These are phyloP conservation scores for Casuarina cunninghamiana DNA, from an alignment of 306 rosid species.

Conservation along the genomic window DNA sequence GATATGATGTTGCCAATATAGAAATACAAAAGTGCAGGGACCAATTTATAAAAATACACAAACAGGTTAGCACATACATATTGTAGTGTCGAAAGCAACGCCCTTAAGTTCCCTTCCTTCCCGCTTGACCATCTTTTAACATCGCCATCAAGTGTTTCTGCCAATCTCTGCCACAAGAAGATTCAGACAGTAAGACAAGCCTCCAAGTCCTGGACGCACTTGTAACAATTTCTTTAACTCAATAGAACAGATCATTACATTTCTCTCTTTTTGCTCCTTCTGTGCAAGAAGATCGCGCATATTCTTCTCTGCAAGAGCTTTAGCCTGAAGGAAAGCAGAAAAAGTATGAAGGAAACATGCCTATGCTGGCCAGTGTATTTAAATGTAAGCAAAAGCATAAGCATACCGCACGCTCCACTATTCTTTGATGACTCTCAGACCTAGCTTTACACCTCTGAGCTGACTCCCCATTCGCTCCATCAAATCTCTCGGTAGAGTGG, in stretches of 20 bases:
- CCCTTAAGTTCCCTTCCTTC: slow-evolving; percentile 89
- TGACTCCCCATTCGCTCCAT: slow-evolving; percentile 59
- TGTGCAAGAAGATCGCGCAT: slow-evolving; percentile 74
- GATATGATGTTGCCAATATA: neutral
- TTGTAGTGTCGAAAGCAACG: slow-evolving; percentile 93
- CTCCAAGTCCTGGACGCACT: neutral
- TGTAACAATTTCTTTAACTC: slow-evolving; percentile 3
- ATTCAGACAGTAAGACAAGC: slow-evolving; percentile 29
- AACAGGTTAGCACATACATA: slow-evolving; percentile 57
- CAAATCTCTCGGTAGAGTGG: slow-evolving; percentile 43
- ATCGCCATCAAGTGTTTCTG: slow-evolving; percentile 78
- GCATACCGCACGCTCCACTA: slow-evolving; percentile 87
- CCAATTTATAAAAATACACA: slow-evolving; percentile 13
- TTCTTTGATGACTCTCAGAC: slow-evolving; percentile 77
- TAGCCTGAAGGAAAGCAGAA: slow-evolving; percentile 53
- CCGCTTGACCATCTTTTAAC: slow-evolving; percentile 98
- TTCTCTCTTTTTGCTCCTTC: slow-evolving; percentile 87
- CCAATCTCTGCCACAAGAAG: slow-evolving; percentile 69
- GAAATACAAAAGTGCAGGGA: slow-evolving; percentile 10
- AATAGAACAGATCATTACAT: slow-evolving; percentile 46
- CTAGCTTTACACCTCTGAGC: slow-evolving; percentile 79
- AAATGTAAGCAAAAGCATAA: slow-evolving; percentile 26
- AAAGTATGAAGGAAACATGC: slow-evolving; percentile 33
- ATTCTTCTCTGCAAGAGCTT: slow-evolving; percentile 94
- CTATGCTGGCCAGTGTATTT: slow-evolving; percentile 14